Evolutionary conservation across 106 monocot species (phyloP).

Genomic region (Triglochin maritima): DNA sequence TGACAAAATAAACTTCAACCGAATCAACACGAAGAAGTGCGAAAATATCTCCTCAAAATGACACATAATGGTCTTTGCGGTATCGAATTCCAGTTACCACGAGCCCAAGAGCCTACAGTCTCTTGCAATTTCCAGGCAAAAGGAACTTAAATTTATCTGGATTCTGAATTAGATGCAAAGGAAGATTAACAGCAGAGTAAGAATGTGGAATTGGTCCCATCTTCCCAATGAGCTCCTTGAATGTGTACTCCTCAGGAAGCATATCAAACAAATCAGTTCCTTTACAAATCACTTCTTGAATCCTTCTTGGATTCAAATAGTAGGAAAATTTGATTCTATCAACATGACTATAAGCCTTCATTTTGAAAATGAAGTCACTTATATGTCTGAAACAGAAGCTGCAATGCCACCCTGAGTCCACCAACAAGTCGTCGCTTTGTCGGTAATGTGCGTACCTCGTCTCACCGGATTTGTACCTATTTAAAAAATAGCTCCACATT

Average conservation of each 20-base stretch:
- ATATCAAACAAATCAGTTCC: constrained; percentile 86
- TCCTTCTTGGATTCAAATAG: constrained; percentile 27
- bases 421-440: constrained; percentile 48
- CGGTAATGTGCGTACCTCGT: constrained; percentile 76
- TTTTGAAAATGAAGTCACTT: constrained; percentile 69
- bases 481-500: no score
- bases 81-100: no score
- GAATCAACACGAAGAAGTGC: no score
- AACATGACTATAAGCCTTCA: constrained; percentile 85
- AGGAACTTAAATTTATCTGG: constrained; percentile 11
- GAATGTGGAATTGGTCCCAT: constrained; percentile 14
- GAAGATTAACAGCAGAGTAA: constrained; percentile 15
- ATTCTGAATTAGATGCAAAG: constrained; percentile 10
- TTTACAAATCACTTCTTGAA: constrained; percentile 72
- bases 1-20: no score
- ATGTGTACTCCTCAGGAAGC: constrained; percentile 48
- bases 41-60: no score
- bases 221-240: constrained; percentile 11
- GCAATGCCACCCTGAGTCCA: constrained; percentile 89
- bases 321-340: constrained; percentile 43
- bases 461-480: constrained; percentile 39
- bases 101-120: constrained; percentile 13
- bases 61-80: no score
- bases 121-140: constrained; percentile 42
- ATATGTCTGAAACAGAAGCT: constrained; percentile 81